Evolutionary conservation across 495 filamentous ascomycete genomes (phyloP).

Genomic region (Aspergillus steynii): DNA sequence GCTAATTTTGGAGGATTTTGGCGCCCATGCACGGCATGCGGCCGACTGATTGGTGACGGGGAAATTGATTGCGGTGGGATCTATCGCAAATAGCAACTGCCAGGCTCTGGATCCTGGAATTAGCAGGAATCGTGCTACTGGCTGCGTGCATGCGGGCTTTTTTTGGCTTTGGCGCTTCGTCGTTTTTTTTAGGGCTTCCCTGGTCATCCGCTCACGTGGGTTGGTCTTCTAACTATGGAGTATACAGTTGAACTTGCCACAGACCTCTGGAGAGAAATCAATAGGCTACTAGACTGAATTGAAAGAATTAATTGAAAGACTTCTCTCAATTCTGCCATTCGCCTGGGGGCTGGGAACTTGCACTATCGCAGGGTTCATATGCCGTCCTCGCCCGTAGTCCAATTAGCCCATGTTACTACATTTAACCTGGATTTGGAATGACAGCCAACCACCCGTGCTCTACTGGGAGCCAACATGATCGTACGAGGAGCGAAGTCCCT

Average conservation of each 20-base stretch:
- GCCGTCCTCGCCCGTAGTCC: neutral
- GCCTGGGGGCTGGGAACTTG: neutral
- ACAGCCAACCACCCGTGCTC: neutral
- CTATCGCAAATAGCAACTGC: conserved; percentile 9
- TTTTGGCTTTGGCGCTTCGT: neutral
- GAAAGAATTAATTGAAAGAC: no score
- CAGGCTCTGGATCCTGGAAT: neutral
- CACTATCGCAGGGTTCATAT: neutral
- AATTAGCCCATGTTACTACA: neutral
- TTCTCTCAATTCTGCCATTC: no score
- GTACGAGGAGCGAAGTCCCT: neutral
- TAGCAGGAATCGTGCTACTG: conserved; percentile 6
- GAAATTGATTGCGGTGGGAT: conserved; percentile 16
- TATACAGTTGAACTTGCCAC: no score
- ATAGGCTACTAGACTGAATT: neutral
- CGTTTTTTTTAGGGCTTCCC: conserved; percentile 1
- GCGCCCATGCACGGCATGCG: conserved; percentile 20
- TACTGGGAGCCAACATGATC: neutral
- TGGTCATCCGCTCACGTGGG: neutral
- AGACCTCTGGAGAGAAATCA: neutral
- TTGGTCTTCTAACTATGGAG: no score
- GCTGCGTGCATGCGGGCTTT: neutral
- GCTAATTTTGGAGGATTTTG: conserved; percentile 33
- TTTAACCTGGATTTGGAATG: neutral
- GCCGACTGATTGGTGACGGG: conserved; percentile 17